These are phyloP conservation scores for Tinospora cordifolia DNA, from an alignment of 164 flowering plant species.

Conservation along the genomic window DNA sequence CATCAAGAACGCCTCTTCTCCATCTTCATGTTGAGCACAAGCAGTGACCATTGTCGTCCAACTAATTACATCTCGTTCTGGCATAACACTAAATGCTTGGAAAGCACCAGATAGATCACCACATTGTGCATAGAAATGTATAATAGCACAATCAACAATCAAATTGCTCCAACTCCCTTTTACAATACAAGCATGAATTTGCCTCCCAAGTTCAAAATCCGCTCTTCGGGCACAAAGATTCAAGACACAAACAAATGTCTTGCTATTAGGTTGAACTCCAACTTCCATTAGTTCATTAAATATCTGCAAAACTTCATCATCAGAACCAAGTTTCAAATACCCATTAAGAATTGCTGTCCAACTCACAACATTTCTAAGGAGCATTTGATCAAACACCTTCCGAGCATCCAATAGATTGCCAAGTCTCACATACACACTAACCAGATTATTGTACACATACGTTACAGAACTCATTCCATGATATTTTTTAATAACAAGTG, in stretches of 20 bases:
- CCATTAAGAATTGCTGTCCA: slow-evolving; percentile 83
- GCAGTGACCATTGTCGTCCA: slow-evolving; percentile 76
- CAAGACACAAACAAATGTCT: slow-evolving; percentile 59
- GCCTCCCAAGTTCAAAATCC: slow-evolving; percentile 55
- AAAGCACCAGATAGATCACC: slow-evolving; percentile 44
- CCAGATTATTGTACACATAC: slow-evolving; percentile 57
- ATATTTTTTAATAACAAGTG: slow-evolving; percentile 27
- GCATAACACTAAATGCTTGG: slow-evolving; percentile 46
- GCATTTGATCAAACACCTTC: slow-evolving; percentile 67
- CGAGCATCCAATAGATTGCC: slow-evolving; percentile 46
- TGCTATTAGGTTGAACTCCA: slow-evolving; percentile 36
- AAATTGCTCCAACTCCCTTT: slow-evolving; percentile 47
- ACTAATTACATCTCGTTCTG: slow-evolving; percentile 52
- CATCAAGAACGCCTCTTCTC: slow-evolving; percentile 41
- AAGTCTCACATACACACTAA: slow-evolving; percentile 36
- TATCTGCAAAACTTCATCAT: slow-evolving; percentile 39
- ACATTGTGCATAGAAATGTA: slow-evolving; percentile 59
- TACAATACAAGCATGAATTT: slow-evolving; percentile 55
- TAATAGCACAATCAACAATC: slow-evolving; percentile 57
- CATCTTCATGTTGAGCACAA: slow-evolving; percentile 51
- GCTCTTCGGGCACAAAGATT: slow-evolving; percentile 50
- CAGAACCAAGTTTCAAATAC: slow-evolving; percentile 39
- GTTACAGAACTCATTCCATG: slow-evolving; percentile 9
- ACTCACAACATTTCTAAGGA: slow-evolving; percentile 45
- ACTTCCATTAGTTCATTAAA: slow-evolving; percentile 30